Evolutionary conservation across 2,329 filamentous ascomycete species (phyloP), one percentile per base, ranked within the genome.

Genomic region (Akanthomyces lecanii): DNA sequence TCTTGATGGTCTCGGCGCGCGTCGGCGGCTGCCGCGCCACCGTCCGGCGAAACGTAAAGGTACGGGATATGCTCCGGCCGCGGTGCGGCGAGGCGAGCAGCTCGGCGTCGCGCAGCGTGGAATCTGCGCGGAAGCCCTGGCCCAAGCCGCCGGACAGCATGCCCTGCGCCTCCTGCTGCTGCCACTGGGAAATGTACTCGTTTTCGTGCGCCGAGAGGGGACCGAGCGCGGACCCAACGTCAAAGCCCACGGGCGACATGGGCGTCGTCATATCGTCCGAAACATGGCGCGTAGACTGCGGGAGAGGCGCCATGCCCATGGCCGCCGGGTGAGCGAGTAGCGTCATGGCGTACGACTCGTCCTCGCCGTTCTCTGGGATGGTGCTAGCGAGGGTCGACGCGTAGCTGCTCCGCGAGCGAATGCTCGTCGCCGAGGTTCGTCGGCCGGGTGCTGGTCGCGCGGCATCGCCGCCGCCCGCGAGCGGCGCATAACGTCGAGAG

Each of bases 91-190:
- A 68, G 2, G 79, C 74, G 18, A 84, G 67, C 36, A 87, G 74
- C n/a, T 85, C 80, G 0, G 77, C 77, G 67, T 81, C 79, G 25
- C 73, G 79, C 21, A 88, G 73, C 2, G 71, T 79, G 3, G 77
- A 72, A 30, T 80, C 77, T 0, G 83, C 77, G 30, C 71, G 76
- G 65, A 83, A 81, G 2, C 85, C 85, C 40, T 75, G 73, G 1
- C 85, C 85, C 12, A 88, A 68, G 0, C 85, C 85, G n/a, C 84
- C 82, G 0, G 84, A 87, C 30, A 88, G 72, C 42, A 75, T 77
- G 2, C 84, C 85, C 8, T 73, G 77, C 2, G 83, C 80, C 68
- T 87, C 85, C 65, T 84, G 78, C 47, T 78, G 74, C 67, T 83
- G 81, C 16, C 83, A 67, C 2, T 73, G 74, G 64, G 71, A 76